A percentile compares a stretch with the other conserved stretches of the same genome.
Evolutionary conservation across 2,329 filamentous ascomycete genomes (phyloP).

Genomic region (Diplocarpon mali): DNA sequence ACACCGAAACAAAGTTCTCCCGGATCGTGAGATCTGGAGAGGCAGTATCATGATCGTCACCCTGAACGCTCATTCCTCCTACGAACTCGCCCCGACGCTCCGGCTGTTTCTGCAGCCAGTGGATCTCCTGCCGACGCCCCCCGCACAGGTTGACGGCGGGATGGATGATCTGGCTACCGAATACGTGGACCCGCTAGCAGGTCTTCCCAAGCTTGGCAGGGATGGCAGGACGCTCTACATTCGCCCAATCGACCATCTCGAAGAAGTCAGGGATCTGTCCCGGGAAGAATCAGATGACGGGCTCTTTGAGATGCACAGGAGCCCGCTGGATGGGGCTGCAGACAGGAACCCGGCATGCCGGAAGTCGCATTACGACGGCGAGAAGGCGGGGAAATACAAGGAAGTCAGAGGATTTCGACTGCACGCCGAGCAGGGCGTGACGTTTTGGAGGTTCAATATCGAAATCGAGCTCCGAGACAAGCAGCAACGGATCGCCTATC

Average conservation of each 20-base stretch:
- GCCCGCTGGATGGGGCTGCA: constrained; percentile 37
- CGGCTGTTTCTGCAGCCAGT: constrained; percentile 81
- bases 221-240: constrained; percentile 82
- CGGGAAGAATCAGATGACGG: constrained; percentile 69
- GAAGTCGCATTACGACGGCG: constrained; percentile 56
- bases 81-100: constrained; percentile 68
- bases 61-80: constrained; percentile 70
- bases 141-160: constrained; percentile 53
- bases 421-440: constrained; percentile 75
- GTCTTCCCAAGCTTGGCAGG: constrained; percentile 74
- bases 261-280: constrained; percentile 69
- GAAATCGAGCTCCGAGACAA: constrained; percentile 72
- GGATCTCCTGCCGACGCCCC: constrained; percentile 69
- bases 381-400: constrained; percentile 68
- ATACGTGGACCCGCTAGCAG: constrained; percentile 81
- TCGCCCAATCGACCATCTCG: constrained; percentile 75
- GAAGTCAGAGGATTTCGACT: constrained; percentile 75
- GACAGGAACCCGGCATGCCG: constrained; percentile 44
- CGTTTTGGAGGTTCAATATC: constrained; percentile 95
- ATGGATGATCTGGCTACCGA: constrained; percentile 58
- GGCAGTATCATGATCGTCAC: constrained; percentile 96
- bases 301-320: constrained; percentile 61
- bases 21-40: constrained; percentile 74
- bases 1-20: constrained; percentile 26
- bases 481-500: constrained; percentile 84